These are phyloP conservation scores for Glaciozyma antarctica DNA, from an alignment of 768 basidiomycete species.

Conservation along the genomic window DNA sequence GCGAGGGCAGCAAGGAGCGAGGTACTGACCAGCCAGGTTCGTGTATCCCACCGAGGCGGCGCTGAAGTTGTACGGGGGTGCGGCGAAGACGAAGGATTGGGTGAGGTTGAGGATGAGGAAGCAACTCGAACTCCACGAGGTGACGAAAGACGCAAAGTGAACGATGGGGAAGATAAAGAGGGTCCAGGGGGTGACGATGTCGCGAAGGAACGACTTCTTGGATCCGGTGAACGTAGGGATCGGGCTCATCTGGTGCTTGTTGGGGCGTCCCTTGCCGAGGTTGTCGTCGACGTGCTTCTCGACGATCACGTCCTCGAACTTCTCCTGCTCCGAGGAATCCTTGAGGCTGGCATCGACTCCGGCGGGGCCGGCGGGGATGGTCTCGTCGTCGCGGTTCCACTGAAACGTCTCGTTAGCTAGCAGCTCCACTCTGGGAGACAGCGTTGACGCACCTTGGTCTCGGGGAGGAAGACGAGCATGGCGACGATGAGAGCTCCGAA, in stretches of 20 bases:
- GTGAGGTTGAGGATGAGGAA: conserved; percentile 7
- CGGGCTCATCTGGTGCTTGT: neutral
- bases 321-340: neutral
- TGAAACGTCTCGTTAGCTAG: too few species aligned
- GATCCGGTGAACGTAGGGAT: neutral
- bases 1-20: neutral
- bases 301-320: conserved; percentile 1
- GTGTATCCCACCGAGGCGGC: neutral
- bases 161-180: neutral
- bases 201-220: neutral
- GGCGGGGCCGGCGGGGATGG: neutral
- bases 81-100: neutral
- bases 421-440: too few species aligned
- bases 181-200: neutral
- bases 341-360: neutral
- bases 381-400: neutral
- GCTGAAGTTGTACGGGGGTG: neutral
- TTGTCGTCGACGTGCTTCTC: conserved; percentile 3
- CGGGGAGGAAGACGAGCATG: neutral
- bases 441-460: too few species aligned
- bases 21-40: neutral
- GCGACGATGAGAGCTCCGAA: neutral
- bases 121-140: neutral
- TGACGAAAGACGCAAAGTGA: neutral
- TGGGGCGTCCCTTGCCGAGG: neutral